phyloP scores from a whole-genome alignment of 2,329 filamentous ascomycete genomes.

The Colletotrichum incanum region DNA sequence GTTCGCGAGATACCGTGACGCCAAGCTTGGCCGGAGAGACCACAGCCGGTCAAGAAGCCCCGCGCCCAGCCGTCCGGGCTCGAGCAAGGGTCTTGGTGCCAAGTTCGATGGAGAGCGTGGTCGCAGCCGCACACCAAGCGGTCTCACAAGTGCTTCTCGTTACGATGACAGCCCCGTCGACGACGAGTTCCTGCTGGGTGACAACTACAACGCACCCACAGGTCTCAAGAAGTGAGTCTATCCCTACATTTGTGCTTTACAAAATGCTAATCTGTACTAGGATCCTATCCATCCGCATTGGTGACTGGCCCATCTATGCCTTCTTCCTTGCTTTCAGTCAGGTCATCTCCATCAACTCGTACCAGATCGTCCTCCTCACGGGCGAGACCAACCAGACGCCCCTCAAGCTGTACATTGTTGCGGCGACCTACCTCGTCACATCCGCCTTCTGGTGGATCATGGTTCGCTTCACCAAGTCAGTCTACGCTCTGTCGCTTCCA shows the following conservation, averaged over 20 bases:
- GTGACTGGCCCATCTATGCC: slow-evolving; percentile 77
- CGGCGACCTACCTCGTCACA: slow-evolving; percentile 70
- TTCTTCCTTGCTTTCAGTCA: slow-evolving; percentile 74
- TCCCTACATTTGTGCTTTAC: slow-evolving; percentile 52
- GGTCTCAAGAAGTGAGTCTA: slow-evolving; percentile 64
- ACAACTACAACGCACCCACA: slow-evolving; percentile 71
- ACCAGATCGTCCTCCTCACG: slow-evolving; percentile 78
- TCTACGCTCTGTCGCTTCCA: slow-evolving; percentile 71
- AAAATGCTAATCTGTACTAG: slow-evolving; percentile 20
- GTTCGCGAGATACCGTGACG: slow-evolving; percentile 73
- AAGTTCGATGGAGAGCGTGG: slow-evolving; percentile 44
- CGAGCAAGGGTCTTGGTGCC: slow-evolving; percentile 44
- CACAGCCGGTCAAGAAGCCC: slow-evolving; percentile 56
- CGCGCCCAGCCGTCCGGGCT: slow-evolving; percentile 43
- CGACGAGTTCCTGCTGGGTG: slow-evolving; percentile 67
- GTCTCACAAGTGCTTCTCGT: slow-evolving; percentile 48
- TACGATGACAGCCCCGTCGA: slow-evolving; percentile 47
- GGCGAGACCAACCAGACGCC: slow-evolving; percentile 74
- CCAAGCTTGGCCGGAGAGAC: slow-evolving; percentile 65
- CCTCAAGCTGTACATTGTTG: slow-evolving; percentile 72
- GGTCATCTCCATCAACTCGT: slow-evolving; percentile 76
- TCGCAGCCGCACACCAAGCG: slow-evolving; percentile 49
- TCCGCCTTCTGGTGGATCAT: slow-evolving; percentile 75
- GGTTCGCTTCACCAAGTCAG: slow-evolving; percentile 71
- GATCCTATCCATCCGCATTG: slow-evolving; percentile 66